These are phyloP conservation scores for Pseudogymnoascus sp. DNA, from an alignment of 2,329 filamentous ascomycete genomes.

Conservation along the genomic window DNA sequence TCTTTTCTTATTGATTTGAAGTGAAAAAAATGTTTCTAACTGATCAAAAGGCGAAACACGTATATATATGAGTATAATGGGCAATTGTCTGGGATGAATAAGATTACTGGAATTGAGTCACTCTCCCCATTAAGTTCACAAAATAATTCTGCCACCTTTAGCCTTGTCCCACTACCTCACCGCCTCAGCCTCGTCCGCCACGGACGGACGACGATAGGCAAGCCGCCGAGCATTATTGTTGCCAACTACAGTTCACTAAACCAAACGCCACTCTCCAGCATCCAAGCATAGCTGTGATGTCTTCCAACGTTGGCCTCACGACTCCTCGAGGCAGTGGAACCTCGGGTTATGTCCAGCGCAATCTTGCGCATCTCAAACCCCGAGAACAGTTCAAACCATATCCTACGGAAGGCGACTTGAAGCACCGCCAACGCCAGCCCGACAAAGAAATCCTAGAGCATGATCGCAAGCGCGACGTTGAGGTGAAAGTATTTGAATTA, in stretches of 20 bases:
- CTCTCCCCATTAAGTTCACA: background rate
- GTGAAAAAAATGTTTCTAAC: background rate
- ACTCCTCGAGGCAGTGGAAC: slow-evolving; percentile 93
- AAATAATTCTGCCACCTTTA: slow-evolving; percentile 9
- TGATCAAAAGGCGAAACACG: background rate
- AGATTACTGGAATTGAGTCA: slow-evolving; percentile 6
- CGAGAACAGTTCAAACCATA: slow-evolving; percentile 65
- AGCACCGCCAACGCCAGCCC: slow-evolving; percentile 72
- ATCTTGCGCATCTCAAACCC: slow-evolving; percentile 77
- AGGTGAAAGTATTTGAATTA: slow-evolving; percentile 87
- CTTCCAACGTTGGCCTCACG: slow-evolving; percentile 90
- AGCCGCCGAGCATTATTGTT: background rate
- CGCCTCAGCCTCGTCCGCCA: background rate
- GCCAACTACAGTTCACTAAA: background rate
- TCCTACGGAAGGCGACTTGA: slow-evolving; percentile 56
- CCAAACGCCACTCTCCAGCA: background rate
- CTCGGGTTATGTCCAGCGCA: slow-evolving; percentile 95
- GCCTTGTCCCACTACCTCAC: slow-evolving; percentile 7
- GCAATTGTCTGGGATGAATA: background rate
- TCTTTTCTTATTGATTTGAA: background rate
- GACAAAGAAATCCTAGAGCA: slow-evolving; percentile 92
- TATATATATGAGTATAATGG: background rate
- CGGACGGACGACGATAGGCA: background rate
- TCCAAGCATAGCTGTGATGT: slow-evolving; percentile 50
- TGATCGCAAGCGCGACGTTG: slow-evolving; percentile 80